Base-by-base conservation (phyloP, 2,329 filamentous ascomycete species). In the Neurospora crassa region DNA sequence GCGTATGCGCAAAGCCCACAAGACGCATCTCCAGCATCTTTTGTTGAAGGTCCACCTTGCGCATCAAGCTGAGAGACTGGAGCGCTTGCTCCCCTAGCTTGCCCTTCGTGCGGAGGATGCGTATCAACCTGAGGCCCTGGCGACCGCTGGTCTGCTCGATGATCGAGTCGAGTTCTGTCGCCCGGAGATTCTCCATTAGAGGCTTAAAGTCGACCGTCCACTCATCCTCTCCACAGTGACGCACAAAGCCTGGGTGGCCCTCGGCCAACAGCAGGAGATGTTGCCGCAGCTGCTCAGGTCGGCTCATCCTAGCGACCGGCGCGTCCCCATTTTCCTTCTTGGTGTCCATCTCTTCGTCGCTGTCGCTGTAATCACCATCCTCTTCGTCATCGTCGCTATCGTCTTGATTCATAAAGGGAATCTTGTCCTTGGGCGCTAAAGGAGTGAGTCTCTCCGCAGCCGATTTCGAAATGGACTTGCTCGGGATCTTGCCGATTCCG, bases 81-180 rank as follows among this genome's bases (percentile, higher is more conserved):
- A 97, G 85, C 73, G 92, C 90, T 80, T 96, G 97, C 80, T 99
- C 96, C 75, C 98, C 95, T n/a, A 98, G 85, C 78, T 96, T 97
- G 70, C 96, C 96, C 78, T 94, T 93, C 72, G 92, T 90, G 47
- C 91, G 88, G 24, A 99, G 86, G 70, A 98, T 93, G 24, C 93
- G 91, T 24, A 94, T 87, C n/a, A 99, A 84, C 10, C 95, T 92
- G 20, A 95, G 86, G 0, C 93, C 93, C 67, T 91, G 85, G 8
- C 88, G 87, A 8, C 93, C 94, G 76, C 93, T 94, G 2, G 89
- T 88, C 69, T 93, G 89, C 74, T 91, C 88, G 71, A 98, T 91
- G 59, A 94, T 90, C 16, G 90, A 89, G 79, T 97, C 93, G 40
- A 98, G 84, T 79, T 97, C 93, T 6, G 87, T 83, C 76, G 94